phyloP scores from a whole-genome alignment of 345 rosid species.

The Hibiscus mutabilis region DNA sequence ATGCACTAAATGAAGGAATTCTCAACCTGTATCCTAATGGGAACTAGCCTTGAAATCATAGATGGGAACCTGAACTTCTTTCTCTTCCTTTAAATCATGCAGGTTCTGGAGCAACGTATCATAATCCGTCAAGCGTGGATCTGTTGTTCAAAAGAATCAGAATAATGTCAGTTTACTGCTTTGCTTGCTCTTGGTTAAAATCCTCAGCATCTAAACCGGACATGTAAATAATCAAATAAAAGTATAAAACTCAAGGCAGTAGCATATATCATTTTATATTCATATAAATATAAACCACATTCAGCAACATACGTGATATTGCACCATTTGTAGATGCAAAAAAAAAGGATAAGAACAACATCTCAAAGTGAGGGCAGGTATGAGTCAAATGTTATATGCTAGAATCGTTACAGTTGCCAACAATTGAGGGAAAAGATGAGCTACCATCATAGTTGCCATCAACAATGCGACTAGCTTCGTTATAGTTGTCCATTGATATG shows the following conservation, averaged over 20 bases:
- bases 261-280: neutral
- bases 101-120: constrained; percentile 81
- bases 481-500: constrained; percentile 93
- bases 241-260: neutral
- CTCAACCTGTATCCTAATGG: constrained; percentile 78
- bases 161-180: neutral
- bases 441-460: constrained; percentile 96
- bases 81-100: constrained; percentile 72
- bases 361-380: neutral
- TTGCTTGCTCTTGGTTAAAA: neutral
- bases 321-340: neutral
- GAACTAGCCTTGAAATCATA: constrained; percentile 96
- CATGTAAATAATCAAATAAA: neutral
- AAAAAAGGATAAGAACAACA: neutral
- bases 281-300: neutral
- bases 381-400: neutral
- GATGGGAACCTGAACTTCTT: constrained; percentile 72
- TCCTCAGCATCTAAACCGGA: neutral
- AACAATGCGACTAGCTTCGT: constrained; percentile 80
- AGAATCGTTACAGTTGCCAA: neutral
- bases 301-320: neutral
- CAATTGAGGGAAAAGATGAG: constrained; percentile 1
- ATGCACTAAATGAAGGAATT: constrained; percentile 9
- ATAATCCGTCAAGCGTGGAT: constrained; percentile 94
- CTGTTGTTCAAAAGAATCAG: constrained; percentile 32